Evolutionary conservation across 495 filamentous ascomycete species (phyloP), one percentile per base, ranked within the genome.

Genomic region (Aspergillus ellipticus): DNA sequence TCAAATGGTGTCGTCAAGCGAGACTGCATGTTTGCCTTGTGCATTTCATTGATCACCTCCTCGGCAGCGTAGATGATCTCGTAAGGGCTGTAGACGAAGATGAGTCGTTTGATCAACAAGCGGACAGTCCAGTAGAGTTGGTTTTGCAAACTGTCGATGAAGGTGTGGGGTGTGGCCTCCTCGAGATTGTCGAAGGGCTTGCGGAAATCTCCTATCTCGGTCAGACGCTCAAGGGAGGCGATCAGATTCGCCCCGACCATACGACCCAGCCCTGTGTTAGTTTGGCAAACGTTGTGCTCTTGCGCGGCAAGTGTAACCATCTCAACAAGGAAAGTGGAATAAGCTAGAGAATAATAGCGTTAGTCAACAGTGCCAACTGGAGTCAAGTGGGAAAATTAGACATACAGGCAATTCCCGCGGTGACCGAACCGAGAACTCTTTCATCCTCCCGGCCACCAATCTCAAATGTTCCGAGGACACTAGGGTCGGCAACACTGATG

Each of bases 111-210:
- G 24, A 82, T 77, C 15, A 92, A 70, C 11, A 92, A 74, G 37
- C 83, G 81, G 46, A 83, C 68, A 57, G 90, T 88, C 83, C 88
- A 89, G 69, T 90, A 93, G 3, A 84, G 79, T 39, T 93, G 80
- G 49, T 84, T 76, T 29, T 91, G 74, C 10, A 88, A 67, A 31
- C 70, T 73, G 33, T 75, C 69, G 41, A 73, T 60, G 35, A 75
- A 74, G 37, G 61, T 52, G 10, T 67, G 66, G 49, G 73, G 59
- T 16, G 55, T 51, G 3, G 65, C 56, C 33, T 68, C 63, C 39
- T 74, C 71, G 6, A 65, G 52, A 16, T 62, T 49, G 21, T 74
- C 73, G 16, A 68, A 61, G 6, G 67, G 56, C 13, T 59, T 64
- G 48, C 68, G 72, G n/a, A 74, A 55, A 49, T 73, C 72, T 33